Evolutionary conservation across 805 yeast genomes (phyloP).

Genomic region (Schizosaccharomyces lindneri): DNA sequence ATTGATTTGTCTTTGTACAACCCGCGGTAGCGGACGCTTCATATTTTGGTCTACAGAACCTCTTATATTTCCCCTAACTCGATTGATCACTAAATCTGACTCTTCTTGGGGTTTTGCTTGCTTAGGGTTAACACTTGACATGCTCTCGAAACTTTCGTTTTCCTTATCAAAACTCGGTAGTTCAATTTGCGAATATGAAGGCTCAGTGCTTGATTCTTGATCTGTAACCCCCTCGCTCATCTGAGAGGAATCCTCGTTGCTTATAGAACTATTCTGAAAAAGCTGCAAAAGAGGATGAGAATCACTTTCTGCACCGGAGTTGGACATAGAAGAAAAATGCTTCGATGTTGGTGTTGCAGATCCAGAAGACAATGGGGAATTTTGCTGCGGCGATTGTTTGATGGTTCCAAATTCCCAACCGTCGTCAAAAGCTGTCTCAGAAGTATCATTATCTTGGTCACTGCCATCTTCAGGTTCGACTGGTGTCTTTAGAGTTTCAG

Average conservation of each 20-base stretch:
- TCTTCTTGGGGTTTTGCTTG: not conserved
- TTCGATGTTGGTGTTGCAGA: not conserved
- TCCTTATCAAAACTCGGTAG: not conserved
- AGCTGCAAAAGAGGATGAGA: not conserved
- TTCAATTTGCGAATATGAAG: not conserved
- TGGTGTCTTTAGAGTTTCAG: slow-evolving; percentile 21
- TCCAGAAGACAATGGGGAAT: not conserved
- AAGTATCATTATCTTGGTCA: not conserved
- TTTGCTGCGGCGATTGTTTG: not conserved
- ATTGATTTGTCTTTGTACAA: not conserved
- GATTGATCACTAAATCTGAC: not conserved
- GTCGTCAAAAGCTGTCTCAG: not conserved
- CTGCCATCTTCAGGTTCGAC: not conserved
- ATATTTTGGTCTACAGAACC: not conserved
- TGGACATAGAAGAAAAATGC: not conserved
- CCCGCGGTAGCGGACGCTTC: not conserved
- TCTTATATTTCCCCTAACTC: not conserved
- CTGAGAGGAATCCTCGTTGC: not conserved
- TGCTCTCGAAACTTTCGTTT: not conserved
- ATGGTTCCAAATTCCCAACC: slow-evolving; percentile 3
- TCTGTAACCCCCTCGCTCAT: not conserved
- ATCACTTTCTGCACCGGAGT: not conserved
- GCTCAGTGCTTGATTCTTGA: not conserved
- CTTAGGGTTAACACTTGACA: not conserved
- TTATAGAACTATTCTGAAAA: not conserved